Base-by-base conservation (phyloP, 805 yeast genomes). In the Geotrichum ghanense region DNA sequence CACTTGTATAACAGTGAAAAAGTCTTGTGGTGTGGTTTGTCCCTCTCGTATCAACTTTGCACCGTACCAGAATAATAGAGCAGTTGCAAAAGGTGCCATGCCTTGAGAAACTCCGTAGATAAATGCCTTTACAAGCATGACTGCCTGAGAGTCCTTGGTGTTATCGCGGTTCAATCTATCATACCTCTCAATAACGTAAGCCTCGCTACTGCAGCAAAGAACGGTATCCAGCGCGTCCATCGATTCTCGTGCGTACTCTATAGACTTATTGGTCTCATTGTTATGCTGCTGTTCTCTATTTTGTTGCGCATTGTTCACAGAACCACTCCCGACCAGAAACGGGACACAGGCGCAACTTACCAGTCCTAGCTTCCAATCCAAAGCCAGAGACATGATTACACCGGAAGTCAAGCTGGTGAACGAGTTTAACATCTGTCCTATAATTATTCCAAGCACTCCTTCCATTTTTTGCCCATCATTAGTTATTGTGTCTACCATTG, bases 41-140 rank as follows among this genome's bases (percentile, higher is more conserved):
- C 48, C 45, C 6, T 47, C 46, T 23, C 56, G 43, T 39, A 60
- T 26, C 20, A 57, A 47, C 2, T 53, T 54, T 20, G 54, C 46
- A 19, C 64, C 64, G 25, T 55, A 59, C 61, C 64, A 60, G 48
- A 58, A 60, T 1, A 53, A 50, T 16, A 60, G 44, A 3, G 53
- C 63, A 17, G 54, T 40, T 9, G 57, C 48, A 42, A 49, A 56
- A 22, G 51, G 56, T 9, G 56, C 31, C 26, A 50, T 17, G 2
- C 60, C 60, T 46, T 59, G 62, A 27, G 56, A 47, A 17, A 56
- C 39, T 17, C 58, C 63, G 41, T 50, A 59, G 22, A 53, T 41
- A 9, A 53, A 40, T 2, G 63, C 56, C 1, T 59, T 50, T 12
- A 27, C 19, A 5, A 45, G 22, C 4, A 45, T 46, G 1, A 43